These are phyloP conservation scores for Ophiostoma piceae DNA, from an alignment of 2,329 filamentous ascomycete species.

Conservation along the genomic window DNA sequence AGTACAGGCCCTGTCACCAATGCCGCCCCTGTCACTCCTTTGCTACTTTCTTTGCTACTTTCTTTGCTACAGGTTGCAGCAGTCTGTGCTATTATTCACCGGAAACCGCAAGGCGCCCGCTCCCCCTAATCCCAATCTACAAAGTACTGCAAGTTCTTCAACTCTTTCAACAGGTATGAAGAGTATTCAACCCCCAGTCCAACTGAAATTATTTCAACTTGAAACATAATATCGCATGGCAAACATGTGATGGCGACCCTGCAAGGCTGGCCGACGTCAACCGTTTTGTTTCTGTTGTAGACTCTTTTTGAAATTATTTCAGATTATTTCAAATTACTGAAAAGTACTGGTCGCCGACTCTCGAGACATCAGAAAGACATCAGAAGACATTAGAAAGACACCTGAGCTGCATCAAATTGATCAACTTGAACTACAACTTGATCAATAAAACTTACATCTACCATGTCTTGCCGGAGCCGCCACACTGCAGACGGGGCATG, in stretches of 20 bases:
- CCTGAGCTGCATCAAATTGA: background rate
- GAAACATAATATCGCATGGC: conserved; percentile 13
- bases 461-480: background rate
- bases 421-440: too few species aligned
- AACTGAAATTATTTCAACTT: background rate
- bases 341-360: background rate
- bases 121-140: background rate
- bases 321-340: too few species aligned
- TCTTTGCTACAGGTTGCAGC: too few species aligned
- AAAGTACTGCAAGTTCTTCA: too few species aligned
- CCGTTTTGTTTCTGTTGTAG: background rate
- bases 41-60: background rate
- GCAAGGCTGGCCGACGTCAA: conserved; percentile 12
- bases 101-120: conserved; percentile 12
- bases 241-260: conserved; percentile 15
- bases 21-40: background rate
- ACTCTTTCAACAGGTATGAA: too few species aligned
- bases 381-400: background rate
- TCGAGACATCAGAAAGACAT: background rate
- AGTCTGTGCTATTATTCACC: background rate
- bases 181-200: too few species aligned
- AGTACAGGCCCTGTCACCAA: background rate
- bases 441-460: too few species aligned
- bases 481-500: background rate
- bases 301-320: too few species aligned